These are phyloP conservation scores for Avena sativa DNA, from an alignment of 176 grass and related monocot species.

Conservation along the genomic window DNA sequence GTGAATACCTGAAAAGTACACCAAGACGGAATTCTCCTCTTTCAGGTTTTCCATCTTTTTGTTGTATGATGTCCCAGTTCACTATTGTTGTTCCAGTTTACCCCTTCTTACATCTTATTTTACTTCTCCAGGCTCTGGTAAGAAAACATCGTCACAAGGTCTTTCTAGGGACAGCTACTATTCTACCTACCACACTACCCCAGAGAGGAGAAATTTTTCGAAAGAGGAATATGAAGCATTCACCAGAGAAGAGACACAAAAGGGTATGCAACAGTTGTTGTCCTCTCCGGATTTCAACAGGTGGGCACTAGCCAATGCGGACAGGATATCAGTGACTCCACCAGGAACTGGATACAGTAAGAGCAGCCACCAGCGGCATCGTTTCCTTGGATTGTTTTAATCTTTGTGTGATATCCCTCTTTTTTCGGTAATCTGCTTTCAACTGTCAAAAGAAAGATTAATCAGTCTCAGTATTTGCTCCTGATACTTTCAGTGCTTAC, in stretches of 20 bases:
- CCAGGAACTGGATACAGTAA: conserved; percentile 47
- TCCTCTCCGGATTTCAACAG: conserved; percentile 81
- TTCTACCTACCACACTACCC: conserved; percentile 76
- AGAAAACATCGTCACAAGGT: conserved; percentile 31
- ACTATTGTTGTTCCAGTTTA: neutral
- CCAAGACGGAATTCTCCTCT: conserved; percentile 52
- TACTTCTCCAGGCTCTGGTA: conserved; percentile 47
- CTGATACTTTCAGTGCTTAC: conserved; percentile 24
- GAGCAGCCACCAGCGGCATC: conserved; percentile 43
- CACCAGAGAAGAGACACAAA: conserved; percentile 76
- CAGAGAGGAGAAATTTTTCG: conserved; percentile 66
- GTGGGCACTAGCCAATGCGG: conserved; percentile 71
- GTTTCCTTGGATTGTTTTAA: conserved; percentile 68
- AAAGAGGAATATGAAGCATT: conserved; percentile 76
- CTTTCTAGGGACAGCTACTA: conserved; percentile 56
- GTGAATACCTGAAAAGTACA: conserved; percentile 41
- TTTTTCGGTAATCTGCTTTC: conserved; percentile 32
- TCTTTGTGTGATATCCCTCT: conserved; percentile 1
- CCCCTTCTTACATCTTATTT: conserved; percentile 24
- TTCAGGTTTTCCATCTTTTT: conserved; percentile 46
- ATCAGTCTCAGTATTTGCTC: neutral
- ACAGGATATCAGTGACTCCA: conserved; percentile 73
- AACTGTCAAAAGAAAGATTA: neutral
- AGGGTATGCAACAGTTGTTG: conserved; percentile 65
- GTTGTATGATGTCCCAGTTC: conserved; percentile 23